phyloP scores from a whole-genome alignment of 2,329 filamentous ascomycete genomes.

The Dothistroma pini region DNA sequence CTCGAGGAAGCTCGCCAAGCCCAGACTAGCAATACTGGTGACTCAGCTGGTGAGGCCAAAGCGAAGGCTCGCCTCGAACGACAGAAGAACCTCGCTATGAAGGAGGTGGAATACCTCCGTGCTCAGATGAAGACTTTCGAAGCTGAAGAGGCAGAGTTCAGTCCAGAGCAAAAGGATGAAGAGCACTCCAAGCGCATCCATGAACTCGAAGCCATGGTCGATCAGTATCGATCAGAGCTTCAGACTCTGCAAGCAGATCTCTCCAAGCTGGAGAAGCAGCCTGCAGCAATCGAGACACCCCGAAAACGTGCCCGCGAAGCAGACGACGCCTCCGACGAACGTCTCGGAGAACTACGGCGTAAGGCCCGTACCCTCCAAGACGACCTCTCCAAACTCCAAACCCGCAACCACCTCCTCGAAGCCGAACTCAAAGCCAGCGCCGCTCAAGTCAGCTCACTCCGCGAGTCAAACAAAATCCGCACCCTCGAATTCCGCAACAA shows the following conservation, averaged over 20 bases:
- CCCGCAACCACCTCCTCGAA: slow-evolving; percentile 65
- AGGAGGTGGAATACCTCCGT: slow-evolving; percentile 90
- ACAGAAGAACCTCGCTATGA: slow-evolving; percentile 78
- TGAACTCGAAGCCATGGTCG: slow-evolving; percentile 80
- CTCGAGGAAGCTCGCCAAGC: slow-evolving; percentile 63
- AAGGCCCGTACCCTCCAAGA: slow-evolving; percentile 86
- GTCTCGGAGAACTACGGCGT: slow-evolving; percentile 76
- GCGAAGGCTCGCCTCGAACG: slow-evolving; percentile 73
- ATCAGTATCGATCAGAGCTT: slow-evolving; percentile 79
- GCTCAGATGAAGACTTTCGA: slow-evolving; percentile 86
- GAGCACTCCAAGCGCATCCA: slow-evolving; percentile 70
- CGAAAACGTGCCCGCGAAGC: slow-evolving; percentile 37
- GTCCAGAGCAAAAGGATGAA: slow-evolving; percentile 73
- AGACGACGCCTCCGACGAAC: slow-evolving; percentile 59
- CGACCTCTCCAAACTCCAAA: slow-evolving; percentile 66
- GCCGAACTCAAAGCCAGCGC: slow-evolving; percentile 69
- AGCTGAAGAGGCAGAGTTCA: slow-evolving; percentile 80
- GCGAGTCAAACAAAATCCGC: slow-evolving; percentile 70
- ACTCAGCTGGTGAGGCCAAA: slow-evolving; percentile 48
- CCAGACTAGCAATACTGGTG: slow-evolving; percentile 28
- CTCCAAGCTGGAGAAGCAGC: slow-evolving; percentile 55
- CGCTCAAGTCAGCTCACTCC: slow-evolving; percentile 66
- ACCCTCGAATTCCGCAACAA: slow-evolving; percentile 87
- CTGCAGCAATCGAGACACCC: slow-evolving; percentile 59
- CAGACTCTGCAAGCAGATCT: slow-evolving; percentile 71